Base-by-base conservation (phyloP, 257 asterid species). In the Dorcoceras hygrometricum region DNA sequence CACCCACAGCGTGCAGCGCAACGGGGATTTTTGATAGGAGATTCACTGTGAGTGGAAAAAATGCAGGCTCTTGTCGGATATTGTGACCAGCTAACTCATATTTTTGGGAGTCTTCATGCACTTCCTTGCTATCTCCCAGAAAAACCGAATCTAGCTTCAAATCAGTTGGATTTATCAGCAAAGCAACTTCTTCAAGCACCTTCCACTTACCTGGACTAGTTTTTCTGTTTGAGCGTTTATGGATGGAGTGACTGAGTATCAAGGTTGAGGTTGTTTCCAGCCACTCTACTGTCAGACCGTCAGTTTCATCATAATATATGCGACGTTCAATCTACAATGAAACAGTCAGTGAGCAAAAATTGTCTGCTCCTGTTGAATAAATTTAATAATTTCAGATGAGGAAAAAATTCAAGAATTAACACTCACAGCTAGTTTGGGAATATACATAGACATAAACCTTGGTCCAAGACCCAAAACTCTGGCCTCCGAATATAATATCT, bases 381-480 rank as follows among this genome's bases (percentile, higher is more conserved):
- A 50, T 5, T 12, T 20, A 9, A 20, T 10, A 22, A 55, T 23
- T 22, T 20, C 59, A 43, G 29, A 51, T 24, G 11, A 19, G 39
- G 20, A 31, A 57, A 18, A 39, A n/a, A 28, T 62, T 11, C 14
- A 11, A 63, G 29, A 26, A 58, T 3, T 20, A 68, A 57, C 77
- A 63, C 95, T 87, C 80, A 92, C 98, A n/a, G 95, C 95, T n/a
- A 92, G 81, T 80, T 84, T 89, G 66, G 87, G 79, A 34, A 92
- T 83, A 71, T 92, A 89, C 65, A 92, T 73, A 20, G 98, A 87
- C 96, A 92, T 92, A 73, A 92, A 92, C 82, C 73, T 81, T 4
- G 98, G 98, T 34, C 98, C 98, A 71, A 92, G 81, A 23, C 86
- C 95, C 75, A 89, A 63, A 25, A 89, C 95, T 76, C 93, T 79